These are phyloP conservation scores for Zangia roseola DNA, from an alignment of 768 basidiomycete species.

Conservation along the genomic window DNA sequence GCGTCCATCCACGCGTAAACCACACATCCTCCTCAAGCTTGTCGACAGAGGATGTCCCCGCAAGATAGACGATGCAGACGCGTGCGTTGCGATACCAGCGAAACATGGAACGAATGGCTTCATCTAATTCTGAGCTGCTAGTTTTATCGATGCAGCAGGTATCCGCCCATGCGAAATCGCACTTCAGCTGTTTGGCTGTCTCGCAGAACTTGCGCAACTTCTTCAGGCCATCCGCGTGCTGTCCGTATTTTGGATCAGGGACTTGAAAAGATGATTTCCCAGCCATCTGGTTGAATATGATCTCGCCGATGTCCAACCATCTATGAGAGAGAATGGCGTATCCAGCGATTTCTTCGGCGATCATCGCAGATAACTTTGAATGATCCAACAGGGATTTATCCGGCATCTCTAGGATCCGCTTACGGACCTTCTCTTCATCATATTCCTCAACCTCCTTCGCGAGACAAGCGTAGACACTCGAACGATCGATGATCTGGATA, in stretches of 20 bases:
- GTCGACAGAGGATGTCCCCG: neutral
- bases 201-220: neutral
- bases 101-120: constrained; percentile 6
- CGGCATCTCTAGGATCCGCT: too few relatives aligned
- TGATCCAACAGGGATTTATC: too few relatives aligned
- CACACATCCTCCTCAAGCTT: neutral
- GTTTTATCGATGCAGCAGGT: neutral
- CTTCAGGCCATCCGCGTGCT: neutral
- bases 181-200: neutral
- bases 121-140: neutral
- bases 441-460: too few relatives aligned
- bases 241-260: too few relatives aligned
- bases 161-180: neutral
- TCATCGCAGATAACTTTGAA: too few relatives aligned
- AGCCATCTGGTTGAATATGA: neutral
- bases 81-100: neutral
- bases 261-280: neutral
- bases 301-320: neutral
- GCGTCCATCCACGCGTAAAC: neutral
- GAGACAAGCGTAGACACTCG: too few relatives aligned
- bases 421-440: too few relatives aligned
- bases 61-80: constrained; percentile 3
- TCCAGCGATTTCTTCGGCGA: neutral
- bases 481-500: too few relatives aligned
- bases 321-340: neutral